Base-by-base conservation (phyloP, 192 early-diverging fungal species). In the Cetraspora pellucida region DNA sequence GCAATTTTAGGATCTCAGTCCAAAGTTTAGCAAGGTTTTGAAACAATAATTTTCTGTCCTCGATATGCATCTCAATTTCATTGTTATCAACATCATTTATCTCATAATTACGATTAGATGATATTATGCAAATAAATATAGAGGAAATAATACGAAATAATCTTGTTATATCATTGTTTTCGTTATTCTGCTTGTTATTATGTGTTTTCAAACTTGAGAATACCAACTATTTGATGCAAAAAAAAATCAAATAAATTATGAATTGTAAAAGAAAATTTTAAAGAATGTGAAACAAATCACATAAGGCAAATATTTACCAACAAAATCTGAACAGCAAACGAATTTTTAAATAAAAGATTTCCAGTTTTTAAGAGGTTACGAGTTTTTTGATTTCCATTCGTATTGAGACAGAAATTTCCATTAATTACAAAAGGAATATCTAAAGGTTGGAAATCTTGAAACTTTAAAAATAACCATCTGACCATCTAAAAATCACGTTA, bases 391-490 rank as follows among this genome's bases (percentile, higher is more conserved):
- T 31, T n/a, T n/a, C n/a, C n/a, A n/a, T n/a, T 30, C 17, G n/a
- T 10, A 45, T 25, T 72, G 25, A 31, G 4, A 25, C 47, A 16
- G 27, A 58, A 57, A 37, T 72, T 19, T 16, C 8, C 19, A 14
- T 25, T 17, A 72, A 72, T 52, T 28, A 72, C 11, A 28, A 37
- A n/a, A 1, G 50, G 9, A 55, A 72, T 72, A 9, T 72, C 71
- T 13, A 47, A 27, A 8, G 6, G 71, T 57, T n/a, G 37, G 8
- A 10, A 19, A 57, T 54, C n/a, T 58, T 58, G 55, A 59, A 72
- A 73, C 9, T 55, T 23, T 37, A 57, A 73, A 27, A 37, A 31
- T 30, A 55, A 44, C 71, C 71, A 73, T 58, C 25, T 73, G 10
- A 57, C 19, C 50, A 58, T 73, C 71, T 72, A 55, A 31, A 43